Conservation (phyloP, 768 basidiomycete genomes). For the Hypholoma sublateritium region DNA sequence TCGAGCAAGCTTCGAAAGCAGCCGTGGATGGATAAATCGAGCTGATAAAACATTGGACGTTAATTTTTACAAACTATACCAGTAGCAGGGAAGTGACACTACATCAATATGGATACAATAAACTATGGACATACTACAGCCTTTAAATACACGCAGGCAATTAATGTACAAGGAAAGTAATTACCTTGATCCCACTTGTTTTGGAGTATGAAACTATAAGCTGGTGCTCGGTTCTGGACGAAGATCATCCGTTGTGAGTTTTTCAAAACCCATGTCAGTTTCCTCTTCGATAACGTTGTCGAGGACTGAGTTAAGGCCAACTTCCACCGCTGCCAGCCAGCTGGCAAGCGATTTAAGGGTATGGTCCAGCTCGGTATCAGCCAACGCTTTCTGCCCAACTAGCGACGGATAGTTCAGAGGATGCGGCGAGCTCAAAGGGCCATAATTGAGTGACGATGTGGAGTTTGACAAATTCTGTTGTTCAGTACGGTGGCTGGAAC, state of each 20-base stretch:
- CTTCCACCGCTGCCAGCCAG: conserved; percentile 77
- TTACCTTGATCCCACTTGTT: neutral
- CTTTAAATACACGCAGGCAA: neutral
- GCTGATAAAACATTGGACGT: too few species aligned
- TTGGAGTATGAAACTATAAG: neutral
- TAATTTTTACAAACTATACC: too few species aligned
- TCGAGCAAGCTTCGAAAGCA: too few species aligned
- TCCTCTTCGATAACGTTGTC: conserved; percentile 70
- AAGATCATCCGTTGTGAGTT: neutral
- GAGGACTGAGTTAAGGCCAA: conserved; percentile 67
- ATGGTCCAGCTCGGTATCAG: conserved; percentile 60
- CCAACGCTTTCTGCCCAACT: conserved; percentile 56
- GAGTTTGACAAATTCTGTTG: conserved; percentile 3
- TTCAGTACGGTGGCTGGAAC: conserved; percentile 1
- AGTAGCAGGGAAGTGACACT: too few species aligned
- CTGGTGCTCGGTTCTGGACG: neutral
- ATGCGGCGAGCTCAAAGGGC: neutral
- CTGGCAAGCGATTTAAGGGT: conserved; percentile 74
- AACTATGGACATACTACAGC: too few species aligned
- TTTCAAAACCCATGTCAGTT: conserved; percentile 34
- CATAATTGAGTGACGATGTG: neutral
- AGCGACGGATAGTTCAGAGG: conserved; percentile 64
- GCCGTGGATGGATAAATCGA: too few species aligned
- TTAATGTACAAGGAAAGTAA: neutral
- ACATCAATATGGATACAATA: too few species aligned